phyloP scores from a whole-genome alignment of 106 monocot genomes.

The Dendrobium huoshanense region DNA sequence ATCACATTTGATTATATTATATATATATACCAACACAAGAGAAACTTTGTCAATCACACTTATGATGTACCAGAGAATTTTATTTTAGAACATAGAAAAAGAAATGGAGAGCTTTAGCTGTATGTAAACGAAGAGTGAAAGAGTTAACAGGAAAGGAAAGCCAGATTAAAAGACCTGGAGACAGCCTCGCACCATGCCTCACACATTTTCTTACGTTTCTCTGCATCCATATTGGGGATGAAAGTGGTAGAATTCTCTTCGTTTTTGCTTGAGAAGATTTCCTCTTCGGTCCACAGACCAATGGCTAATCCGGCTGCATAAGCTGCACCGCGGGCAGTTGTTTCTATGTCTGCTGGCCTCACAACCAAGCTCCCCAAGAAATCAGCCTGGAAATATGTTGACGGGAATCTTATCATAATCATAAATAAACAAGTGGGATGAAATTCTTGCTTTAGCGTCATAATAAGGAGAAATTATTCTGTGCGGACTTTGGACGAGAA shows the following conservation, averaged over 20 bases:
- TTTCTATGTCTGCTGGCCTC: slow-evolving; percentile 73
- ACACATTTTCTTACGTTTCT: slow-evolving; percentile 48
- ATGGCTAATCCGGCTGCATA: slow-evolving; percentile 75
- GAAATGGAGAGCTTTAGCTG: too few species aligned
- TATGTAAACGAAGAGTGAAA: too few species aligned
- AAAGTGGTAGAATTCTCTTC: slow-evolving; percentile 41
- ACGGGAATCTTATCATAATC: too few species aligned
- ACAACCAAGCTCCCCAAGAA: slow-evolving; percentile 66
- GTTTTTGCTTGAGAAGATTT: slow-evolving; percentile 42
- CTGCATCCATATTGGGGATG: slow-evolving; percentile 48
- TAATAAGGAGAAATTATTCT: too few species aligned
- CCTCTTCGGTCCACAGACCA: slow-evolving; percentile 64
- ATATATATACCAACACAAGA: too few species aligned
- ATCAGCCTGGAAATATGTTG: slow-evolving; percentile 52
- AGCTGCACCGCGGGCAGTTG: slow-evolving; percentile 84
- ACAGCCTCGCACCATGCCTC: slow-evolving; percentile 85
- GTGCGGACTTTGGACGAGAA: too few species aligned
- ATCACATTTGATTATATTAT: too few species aligned
- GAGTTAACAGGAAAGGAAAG: slow-evolving; percentile 35
- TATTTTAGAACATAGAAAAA: too few species aligned
- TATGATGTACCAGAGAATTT: too few species aligned
- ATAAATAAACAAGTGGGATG: too few species aligned
- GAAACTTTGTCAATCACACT: too few species aligned
- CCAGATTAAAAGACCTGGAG: slow-evolving; percentile 68
- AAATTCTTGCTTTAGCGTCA: too few species aligned